Base-by-base conservation (phyloP, 345 rosid genomes). In the Dipteronia dyeriana region DNA sequence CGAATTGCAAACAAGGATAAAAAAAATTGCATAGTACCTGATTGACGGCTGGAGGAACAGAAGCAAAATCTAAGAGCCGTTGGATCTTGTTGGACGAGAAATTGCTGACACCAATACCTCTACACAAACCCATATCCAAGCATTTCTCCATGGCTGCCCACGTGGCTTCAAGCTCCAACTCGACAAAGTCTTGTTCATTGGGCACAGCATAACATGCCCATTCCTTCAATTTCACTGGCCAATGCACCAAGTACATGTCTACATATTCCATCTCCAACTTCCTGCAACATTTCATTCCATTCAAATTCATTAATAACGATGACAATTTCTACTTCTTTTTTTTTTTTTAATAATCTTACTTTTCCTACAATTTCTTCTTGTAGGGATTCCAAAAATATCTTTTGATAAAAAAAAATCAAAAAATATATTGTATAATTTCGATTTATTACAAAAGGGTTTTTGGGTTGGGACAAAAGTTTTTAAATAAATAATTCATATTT, bases 211-310 rank as follows among this genome's bases (percentile, higher is more conserved):
- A 59, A 38, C 19, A 56, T 9, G 79, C 86, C 89, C 91, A 84
- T 20, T 95, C 95, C 85, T 90, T 93, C 79, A 91, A 80, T 84
- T 88, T 95, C 77, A 95, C 82, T 5, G 98, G 98, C 98, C 98
- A 95, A 77, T 95, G 98, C 80, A 95, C 97, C 85, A 95, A 77
- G 71, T 95, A 95, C 93, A 89, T 84, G 82, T 95, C 98, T 66
- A 88, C 14, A 68, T 88, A 88, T 68, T 95, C 97, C 90, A 93
- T 86, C 25, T 88, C 89, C 88, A 89, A 43, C 17, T 75, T 87
- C 89, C 97, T 92, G 69, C 62, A 71, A 6, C 23, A 65, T 14
- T 14, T 1, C 26, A 53, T 38, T 20, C 26, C 26, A 26, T 41
- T 41, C 45, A 3, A n/a, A 71, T 26, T 14, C 2, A 31, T 13